phyloP scores from a whole-genome alignment of 352 stramenopile genomes.

The Phytopythium kandeliae region DNA sequence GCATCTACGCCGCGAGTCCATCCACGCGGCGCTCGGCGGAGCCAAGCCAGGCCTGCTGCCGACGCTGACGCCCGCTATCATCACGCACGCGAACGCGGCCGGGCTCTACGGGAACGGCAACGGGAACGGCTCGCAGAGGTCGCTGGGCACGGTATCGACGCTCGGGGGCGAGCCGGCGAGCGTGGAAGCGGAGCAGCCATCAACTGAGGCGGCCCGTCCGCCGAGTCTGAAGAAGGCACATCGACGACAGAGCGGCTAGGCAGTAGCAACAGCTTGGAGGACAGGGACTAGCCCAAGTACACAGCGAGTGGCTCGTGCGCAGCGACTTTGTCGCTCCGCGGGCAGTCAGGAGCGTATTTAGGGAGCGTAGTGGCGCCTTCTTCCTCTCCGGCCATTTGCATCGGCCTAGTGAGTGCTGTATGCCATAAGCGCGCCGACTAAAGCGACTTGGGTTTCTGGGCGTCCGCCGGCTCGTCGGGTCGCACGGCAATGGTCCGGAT shows the following conservation, averaged over 20 bases:
- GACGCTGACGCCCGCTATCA: neutral
- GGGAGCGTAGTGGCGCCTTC: too few relatives aligned
- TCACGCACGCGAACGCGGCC: neutral
- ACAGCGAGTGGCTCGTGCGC: too few relatives aligned
- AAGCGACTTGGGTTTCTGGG: constrained; percentile 31
- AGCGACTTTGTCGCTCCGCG: too few relatives aligned
- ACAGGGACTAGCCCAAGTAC: too few relatives aligned
- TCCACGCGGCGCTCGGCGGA: constrained; percentile 30
- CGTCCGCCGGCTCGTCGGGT: constrained; percentile 7
- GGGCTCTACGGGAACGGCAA: neutral
- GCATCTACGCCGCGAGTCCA: constrained; percentile 31
- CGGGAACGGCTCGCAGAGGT: neutral
- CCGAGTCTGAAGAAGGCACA: neutral
- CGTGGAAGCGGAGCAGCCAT: neutral
- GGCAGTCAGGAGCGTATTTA: too few relatives aligned
- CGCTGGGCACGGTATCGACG: neutral
- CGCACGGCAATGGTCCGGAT: constrained; percentile 69
- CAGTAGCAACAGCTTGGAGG: too few relatives aligned
- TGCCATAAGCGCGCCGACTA: too few relatives aligned
- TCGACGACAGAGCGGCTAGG: constrained; percentile 3
- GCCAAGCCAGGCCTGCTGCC: constrained; percentile 5
- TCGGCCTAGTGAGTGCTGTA: too few relatives aligned
- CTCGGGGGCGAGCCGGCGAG: neutral
- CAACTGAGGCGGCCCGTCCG: neutral
- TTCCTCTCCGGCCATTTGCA: too few relatives aligned